phyloP scores from a whole-genome alignment of 352 stramenopile genomes.

The Pythium rishiriense region DNA sequence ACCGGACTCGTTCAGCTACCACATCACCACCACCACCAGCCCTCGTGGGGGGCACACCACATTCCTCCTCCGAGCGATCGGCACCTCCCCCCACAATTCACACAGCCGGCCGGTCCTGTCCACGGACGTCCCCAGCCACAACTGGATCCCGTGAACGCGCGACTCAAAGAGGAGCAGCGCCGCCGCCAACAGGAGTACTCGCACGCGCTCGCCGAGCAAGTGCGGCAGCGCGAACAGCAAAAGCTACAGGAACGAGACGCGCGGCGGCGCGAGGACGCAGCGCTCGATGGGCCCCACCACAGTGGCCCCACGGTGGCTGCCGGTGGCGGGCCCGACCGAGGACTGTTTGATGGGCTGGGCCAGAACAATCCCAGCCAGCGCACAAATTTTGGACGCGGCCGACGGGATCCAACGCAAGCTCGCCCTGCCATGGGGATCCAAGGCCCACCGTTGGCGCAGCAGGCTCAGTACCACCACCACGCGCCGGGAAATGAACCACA shows the following conservation, averaged over 20 bases:
- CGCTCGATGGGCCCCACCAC: background rate
- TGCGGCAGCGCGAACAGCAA: conserved; percentile 52
- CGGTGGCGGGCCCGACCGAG: conserved; percentile 4
- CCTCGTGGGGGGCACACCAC: background rate
- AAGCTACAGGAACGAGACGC: conserved; percentile 44
- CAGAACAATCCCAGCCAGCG: conserved; percentile 30
- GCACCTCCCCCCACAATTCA: background rate
- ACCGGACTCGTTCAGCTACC: background rate
- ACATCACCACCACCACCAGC: conserved; percentile 17
- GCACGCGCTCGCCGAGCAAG: conserved; percentile 53
- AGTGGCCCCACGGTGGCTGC: background rate
- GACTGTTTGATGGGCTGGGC: conserved; percentile 50
- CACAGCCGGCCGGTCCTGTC: background rate
- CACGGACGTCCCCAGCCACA: conserved; percentile 14
- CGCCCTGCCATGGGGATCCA: background rate
- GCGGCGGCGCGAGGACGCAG: conserved; percentile 24
- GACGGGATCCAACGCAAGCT: conserved; percentile 26
- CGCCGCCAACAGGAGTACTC: conserved; percentile 58
- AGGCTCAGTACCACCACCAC: background rate
- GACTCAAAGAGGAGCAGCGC: conserved; percentile 53
- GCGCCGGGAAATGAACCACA: background rate
- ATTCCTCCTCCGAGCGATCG: background rate
- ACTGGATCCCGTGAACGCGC: conserved; percentile 18
- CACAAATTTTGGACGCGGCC: conserved; percentile 48
- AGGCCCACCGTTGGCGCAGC: background rate